A percentile compares a stretch with the other conserved stretches of the same genome.
phyloP scores from a whole-genome alignment of 2,329 filamentous ascomycete species.

The Colletotrichum sp. region DNA sequence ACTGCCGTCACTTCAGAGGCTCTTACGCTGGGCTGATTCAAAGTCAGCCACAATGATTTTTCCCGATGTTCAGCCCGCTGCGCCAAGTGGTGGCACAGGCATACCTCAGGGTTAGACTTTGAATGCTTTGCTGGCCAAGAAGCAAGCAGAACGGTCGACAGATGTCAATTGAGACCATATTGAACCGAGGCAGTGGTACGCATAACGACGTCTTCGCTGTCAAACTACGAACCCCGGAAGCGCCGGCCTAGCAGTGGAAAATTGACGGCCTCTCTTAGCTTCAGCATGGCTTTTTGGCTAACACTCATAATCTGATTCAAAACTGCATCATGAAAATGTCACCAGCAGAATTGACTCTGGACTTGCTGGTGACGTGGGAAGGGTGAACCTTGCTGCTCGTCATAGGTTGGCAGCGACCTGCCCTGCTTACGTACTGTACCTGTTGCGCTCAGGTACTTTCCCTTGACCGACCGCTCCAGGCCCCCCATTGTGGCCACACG shows the following conservation, averaged over 20 bases:
- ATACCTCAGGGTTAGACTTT: background rate
- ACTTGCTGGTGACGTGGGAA: slow-evolving; percentile 1
- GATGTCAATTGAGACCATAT: background rate
- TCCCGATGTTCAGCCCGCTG: background rate
- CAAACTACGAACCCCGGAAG: background rate
- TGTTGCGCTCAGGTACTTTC: background rate
- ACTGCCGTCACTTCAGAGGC: background rate
- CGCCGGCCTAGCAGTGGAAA: background rate
- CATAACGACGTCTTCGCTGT: background rate
- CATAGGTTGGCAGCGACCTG: background rate
- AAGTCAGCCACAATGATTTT: background rate
- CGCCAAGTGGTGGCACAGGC: background rate
- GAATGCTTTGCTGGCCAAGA: background rate
- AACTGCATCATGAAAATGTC: slow-evolving; percentile 2
- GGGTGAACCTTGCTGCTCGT: background rate
- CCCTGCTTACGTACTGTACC: background rate
- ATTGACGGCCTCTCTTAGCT: background rate
- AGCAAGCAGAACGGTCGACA: background rate
- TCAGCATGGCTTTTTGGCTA: background rate
- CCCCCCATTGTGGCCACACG: background rate
- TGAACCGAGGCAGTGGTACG: background rate
- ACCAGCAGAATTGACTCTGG: slow-evolving; percentile 1
- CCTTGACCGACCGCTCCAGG: background rate
- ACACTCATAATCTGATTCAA: background rate
- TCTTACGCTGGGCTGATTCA: background rate